Evolutionary conservation across 1,284 basidiomycete genomes (phyloP), one percentile per base, ranked within the genome.

Genomic region (Ceratobasidium sp.): DNA sequence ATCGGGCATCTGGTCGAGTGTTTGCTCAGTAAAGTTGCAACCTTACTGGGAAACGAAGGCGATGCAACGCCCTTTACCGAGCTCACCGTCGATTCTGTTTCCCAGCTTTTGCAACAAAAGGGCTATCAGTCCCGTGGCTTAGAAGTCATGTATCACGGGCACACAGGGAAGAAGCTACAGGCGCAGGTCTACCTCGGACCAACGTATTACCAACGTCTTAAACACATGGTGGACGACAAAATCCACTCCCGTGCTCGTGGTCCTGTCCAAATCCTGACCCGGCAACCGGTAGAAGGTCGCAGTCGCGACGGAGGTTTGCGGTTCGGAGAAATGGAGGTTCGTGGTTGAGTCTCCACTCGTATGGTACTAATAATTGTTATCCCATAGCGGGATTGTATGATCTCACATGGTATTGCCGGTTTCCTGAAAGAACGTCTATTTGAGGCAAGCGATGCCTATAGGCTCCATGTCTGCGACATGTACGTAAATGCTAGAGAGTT

Each of bases 151-250:
- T 98, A 96, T 79, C 96, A 99, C 75, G 96, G 97, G 4, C 96
- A 99, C 79, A 98, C 96, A 0, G 96, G 97, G 34, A 88, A 89
- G 72, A 99, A 99, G 80, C 85, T 99, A 4, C 95, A 98, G 78
- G 96, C 97, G 20, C 97, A 99, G 78, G 90, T 98, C 15, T 99
- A 98, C 80, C 89, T 99, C 72, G 97, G 97, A 3, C 96, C 96
- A 12, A 99, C 97, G 1, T 99, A 99, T 80, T 99, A 99, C 80
- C 96, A 99, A 80, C 91, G 96, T 62, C 84, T 99, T 74, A 99
- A 99, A 83, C 96, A 99, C 82, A 99, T 99, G 96, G 96, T 99
- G 60, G 96, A 98, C 79, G 96, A 99, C 82, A 99, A 99, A 84
- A 99, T 99, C 72, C 96, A 99, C 81, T 96, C 96, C 29, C 89